These are phyloP conservation scores for Pulchroboletus neoregius DNA, from an alignment of 1,284 basidiomycete genomes.

Conservation along the genomic window DNA sequence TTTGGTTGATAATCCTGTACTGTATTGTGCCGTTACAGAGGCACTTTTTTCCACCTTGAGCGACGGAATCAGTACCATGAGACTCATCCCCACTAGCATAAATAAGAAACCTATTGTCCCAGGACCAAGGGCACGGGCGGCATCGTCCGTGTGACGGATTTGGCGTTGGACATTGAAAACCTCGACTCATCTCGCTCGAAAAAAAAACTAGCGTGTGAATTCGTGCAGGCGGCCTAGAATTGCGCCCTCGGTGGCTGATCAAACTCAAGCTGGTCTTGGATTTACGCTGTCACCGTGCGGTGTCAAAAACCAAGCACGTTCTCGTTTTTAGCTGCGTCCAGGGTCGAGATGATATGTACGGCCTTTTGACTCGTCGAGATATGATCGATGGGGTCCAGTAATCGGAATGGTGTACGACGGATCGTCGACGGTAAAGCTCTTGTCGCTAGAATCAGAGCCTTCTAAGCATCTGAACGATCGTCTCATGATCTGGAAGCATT, in stretches of 20 bases:
- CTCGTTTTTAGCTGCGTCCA: constrained; percentile 45
- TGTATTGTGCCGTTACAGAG: too few relatives aligned
- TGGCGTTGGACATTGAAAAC: constrained; percentile 40
- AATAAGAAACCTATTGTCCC: too few relatives aligned
- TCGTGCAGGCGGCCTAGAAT: constrained; percentile 37
- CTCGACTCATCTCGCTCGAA: constrained; percentile 46
- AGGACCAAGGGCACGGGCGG: constrained; percentile 8
- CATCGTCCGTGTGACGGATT: constrained; percentile 36
- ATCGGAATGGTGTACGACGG: not conserved
- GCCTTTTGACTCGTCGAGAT: not conserved
- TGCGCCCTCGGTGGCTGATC: constrained; percentile 25
- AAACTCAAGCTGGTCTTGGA: not conserved
- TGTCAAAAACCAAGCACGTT: constrained; percentile 53
- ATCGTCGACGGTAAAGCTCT: not conserved
- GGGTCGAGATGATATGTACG: constrained; percentile 43
- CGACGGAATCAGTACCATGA: too few relatives aligned
- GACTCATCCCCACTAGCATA: too few relatives aligned
- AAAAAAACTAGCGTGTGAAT: constrained; percentile 47
- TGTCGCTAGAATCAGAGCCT: too few relatives aligned
- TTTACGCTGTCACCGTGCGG: constrained; percentile 40
- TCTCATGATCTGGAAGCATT: too few relatives aligned
- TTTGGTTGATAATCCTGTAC: too few relatives aligned
- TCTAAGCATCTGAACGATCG: too few relatives aligned
- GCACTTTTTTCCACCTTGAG: too few relatives aligned
- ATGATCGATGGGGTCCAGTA: not conserved